A percentile compares a stretch with the other conserved stretches of the same genome.
Conservation (phyloP, 2,329 filamentous ascomycete species). For the Beauveria sp. region DNA sequence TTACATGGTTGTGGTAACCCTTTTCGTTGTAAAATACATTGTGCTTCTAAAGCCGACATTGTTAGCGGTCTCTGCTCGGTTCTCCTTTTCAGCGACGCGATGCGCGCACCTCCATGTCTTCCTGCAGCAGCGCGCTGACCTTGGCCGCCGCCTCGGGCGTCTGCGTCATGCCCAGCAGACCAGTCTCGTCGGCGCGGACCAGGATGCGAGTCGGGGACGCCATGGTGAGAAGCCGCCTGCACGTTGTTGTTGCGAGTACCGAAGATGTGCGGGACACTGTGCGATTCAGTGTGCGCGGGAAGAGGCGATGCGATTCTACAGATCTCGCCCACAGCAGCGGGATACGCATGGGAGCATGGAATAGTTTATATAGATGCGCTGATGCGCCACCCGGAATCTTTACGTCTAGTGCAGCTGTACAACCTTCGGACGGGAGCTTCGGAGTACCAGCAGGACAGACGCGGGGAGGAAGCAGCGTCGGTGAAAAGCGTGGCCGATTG, state of each 20-base stretch:
- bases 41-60: conserved; percentile 28
- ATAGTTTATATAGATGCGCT: background rate
- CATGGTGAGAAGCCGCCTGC: conserved; percentile 25
- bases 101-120: conserved; percentile 55
- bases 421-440: background rate
- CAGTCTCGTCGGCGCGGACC: conserved; percentile 41
- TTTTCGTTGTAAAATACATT: conserved; percentile 73
- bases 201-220: conserved; percentile 41
- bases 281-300: background rate
- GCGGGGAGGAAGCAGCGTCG: background rate
- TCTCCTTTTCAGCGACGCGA: background rate
- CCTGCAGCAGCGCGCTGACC: conserved; percentile 62
- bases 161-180: conserved; percentile 39
- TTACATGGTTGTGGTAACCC: conserved; percentile 76
- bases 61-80: background rate
- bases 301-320: background rate
- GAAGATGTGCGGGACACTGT: background rate
- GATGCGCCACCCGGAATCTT: background rate
- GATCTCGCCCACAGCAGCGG: background rate
- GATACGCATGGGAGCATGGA: background rate
- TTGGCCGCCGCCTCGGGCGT: conserved; percentile 53
- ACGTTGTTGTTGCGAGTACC: background rate
- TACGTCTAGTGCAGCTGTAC: background rate
- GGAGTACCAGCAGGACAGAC: background rate
- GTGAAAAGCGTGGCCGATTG: background rate